phyloP scores from a whole-genome alignment of 305 asterid species.

The Ajuga reptans region DNA sequence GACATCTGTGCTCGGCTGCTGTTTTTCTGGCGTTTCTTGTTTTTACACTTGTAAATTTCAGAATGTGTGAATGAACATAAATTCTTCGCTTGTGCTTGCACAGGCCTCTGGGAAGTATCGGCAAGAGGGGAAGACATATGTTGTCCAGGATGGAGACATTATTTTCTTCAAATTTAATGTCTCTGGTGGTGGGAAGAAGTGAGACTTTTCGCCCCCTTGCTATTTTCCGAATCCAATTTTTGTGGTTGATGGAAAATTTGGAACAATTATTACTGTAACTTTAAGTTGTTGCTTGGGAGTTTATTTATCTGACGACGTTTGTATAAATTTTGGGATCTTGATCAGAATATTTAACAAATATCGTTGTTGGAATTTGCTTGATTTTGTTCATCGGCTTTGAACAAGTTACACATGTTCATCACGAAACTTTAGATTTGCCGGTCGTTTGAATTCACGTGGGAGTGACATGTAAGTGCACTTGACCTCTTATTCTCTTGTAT shows the following conservation, averaged over 20 bases:
- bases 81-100: conserved; percentile 10
- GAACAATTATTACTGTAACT: conserved; percentile 15
- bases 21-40: neutral
- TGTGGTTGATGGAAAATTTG: conserved; percentile 20
- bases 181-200: conserved; percentile 98
- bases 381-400: neutral
- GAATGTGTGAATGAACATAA: neutral
- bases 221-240: conserved; percentile 18
- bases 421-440: neutral
- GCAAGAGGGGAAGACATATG: conserved; percentile 90
- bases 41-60: neutral
- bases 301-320: conserved; percentile 20
- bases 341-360: neutral
- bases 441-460: neutral
- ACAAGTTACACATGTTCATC: neutral
- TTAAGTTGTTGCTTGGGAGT: neutral
- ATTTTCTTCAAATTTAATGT: conserved; percentile 95
- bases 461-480: neutral
- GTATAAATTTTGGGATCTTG: conserved; percentile 29
- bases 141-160: conserved; percentile 92
- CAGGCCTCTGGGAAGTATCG: conserved; percentile 93
- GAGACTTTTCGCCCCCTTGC: conserved; percentile 24
- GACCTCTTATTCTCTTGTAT: neutral
- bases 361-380: neutral
- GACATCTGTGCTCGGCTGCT: neutral